phyloP scores from a whole-genome alignment of 306 rosid genomes.

The Ziziphus jujuba region DNA sequence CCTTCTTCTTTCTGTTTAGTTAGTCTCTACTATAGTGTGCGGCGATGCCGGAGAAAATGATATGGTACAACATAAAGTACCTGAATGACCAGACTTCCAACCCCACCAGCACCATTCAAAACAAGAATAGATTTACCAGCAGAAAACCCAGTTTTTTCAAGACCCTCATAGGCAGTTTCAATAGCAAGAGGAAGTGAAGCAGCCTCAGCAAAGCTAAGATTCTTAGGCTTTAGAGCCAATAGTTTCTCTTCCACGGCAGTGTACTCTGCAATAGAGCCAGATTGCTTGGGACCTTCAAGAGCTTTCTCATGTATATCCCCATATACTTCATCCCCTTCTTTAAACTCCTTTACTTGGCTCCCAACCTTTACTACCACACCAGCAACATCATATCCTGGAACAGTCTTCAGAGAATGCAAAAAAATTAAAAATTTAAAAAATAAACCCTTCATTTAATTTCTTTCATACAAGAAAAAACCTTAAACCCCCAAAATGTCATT shows the following conservation, averaged over 20 bases:
- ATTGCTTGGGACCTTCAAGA: conserved; percentile 78
- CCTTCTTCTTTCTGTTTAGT: background rate
- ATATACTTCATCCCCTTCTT: conserved; percentile 88
- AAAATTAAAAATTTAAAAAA: conserved; percentile 19
- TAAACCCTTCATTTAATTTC: background rate
- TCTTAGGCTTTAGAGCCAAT: conserved; percentile 79
- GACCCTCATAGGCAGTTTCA: conserved; percentile 91
- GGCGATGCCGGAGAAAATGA: background rate
- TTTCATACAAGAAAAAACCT: no score
- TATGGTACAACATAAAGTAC: conserved; percentile 25
- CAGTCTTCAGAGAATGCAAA: conserved; percentile 57
- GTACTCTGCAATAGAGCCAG: conserved; percentile 91
- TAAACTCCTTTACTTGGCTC: conserved; percentile 65
- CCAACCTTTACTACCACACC: conserved; percentile 92
- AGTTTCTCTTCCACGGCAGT: conserved; percentile 84
- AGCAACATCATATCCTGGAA: conserved; percentile 92
- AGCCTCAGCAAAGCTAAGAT: conserved; percentile 72
- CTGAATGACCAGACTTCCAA: conserved; percentile 95
- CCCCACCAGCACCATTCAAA: conserved; percentile 93
- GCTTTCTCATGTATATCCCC: conserved; percentile 88
- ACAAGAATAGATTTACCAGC: conserved; percentile 86
- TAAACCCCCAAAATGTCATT: background rate
- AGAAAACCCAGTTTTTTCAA: conserved; percentile 74
- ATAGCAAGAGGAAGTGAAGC: conserved; percentile 85
- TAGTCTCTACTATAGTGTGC: background rate